These are phyloP conservation scores for Penicillium sp. DNA, from an alignment of 2,329 filamentous ascomycete species.

Conservation along the genomic window DNA sequence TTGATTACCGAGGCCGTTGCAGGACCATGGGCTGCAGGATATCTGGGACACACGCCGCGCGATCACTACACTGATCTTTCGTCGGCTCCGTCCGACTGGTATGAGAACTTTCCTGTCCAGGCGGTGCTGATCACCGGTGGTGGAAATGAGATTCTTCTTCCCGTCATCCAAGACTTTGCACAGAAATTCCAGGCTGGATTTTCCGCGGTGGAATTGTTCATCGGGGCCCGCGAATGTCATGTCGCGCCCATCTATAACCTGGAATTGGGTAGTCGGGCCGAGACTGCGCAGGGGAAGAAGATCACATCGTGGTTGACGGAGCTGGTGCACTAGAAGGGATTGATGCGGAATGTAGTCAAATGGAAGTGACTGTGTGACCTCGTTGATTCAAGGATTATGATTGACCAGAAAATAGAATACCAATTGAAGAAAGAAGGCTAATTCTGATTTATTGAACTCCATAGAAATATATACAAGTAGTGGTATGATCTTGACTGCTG, in stretches of 20 bases:
- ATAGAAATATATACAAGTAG: too few species aligned
- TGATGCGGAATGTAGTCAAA: too few species aligned
- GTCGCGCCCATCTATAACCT: conserved; percentile 41
- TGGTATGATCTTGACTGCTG: too few species aligned
- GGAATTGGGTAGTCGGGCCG: conserved; percentile 30
- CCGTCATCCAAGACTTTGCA: conserved; percentile 50
- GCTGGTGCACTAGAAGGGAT: conserved; percentile 13
- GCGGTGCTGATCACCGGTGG: conserved; percentile 52
- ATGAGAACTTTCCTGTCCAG: conserved; percentile 44
- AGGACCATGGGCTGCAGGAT: conserved; percentile 45
- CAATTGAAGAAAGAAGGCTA: too few species aligned
- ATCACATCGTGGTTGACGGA: conserved; percentile 34
- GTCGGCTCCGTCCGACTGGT: conserved; percentile 50
- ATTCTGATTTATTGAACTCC: too few species aligned
- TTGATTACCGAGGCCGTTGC: conserved; percentile 42
- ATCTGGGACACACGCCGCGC: conserved; percentile 37
- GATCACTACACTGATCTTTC: conserved; percentile 53
- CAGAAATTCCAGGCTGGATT: conserved; percentile 43
- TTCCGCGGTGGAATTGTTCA: conserved; percentile 30
- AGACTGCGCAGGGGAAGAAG: conserved; percentile 39
- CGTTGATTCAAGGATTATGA: too few species aligned
- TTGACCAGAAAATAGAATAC: too few species aligned
- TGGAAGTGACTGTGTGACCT: too few species aligned
- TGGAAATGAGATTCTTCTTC: conserved; percentile 52
- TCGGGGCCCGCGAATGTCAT: conserved; percentile 38